Evolutionary conservation across 208 protist genomes (phyloP).

Genomic region (Trypanosoma avium): DNA sequence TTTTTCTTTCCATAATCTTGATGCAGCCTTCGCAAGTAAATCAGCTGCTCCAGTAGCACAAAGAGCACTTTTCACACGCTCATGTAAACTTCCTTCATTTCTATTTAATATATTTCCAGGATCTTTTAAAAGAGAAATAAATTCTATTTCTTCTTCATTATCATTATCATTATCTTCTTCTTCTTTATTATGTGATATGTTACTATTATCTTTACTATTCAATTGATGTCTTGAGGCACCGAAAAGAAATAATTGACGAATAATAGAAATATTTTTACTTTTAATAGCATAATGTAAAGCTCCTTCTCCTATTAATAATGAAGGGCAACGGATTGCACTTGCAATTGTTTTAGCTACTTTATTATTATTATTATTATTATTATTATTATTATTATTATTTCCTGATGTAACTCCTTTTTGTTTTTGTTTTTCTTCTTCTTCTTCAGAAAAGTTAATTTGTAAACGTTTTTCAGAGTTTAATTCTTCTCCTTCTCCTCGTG

Average conservation of each 20-base stretch:
- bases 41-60: slow-evolving; percentile 31
- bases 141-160: neutral
- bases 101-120: slow-evolving; percentile 4
- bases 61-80: slow-evolving; percentile 24
- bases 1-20: slow-evolving; percentile 48
- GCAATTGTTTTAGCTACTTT: neutral
- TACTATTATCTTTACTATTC: neutral
- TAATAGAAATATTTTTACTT: slow-evolving; percentile 6
- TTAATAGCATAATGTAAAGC: neutral
- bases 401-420: neutral
- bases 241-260: slow-evolving; percentile 21
- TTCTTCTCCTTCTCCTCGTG: neutral
- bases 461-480: slow-evolving; percentile 5
- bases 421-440: neutral
- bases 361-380: neutral
- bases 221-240: slow-evolving; percentile 18
- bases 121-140: neutral
- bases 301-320: neutral
- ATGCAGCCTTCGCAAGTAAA: slow-evolving; percentile 33
- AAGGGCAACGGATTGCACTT: slow-evolving; percentile 14
- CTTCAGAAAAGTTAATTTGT: slow-evolving; percentile 4
- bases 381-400: too few relatives aligned
- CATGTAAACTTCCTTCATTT: slow-evolving; percentile 5
- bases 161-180: neutral
- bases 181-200: neutral